Percentiles rank a stretch among this genome's conserved stretches.
phyloP scores from a whole-genome alignment of 1,284 basidiomycete genomes.

The Cryptococcus sp. region DNA sequence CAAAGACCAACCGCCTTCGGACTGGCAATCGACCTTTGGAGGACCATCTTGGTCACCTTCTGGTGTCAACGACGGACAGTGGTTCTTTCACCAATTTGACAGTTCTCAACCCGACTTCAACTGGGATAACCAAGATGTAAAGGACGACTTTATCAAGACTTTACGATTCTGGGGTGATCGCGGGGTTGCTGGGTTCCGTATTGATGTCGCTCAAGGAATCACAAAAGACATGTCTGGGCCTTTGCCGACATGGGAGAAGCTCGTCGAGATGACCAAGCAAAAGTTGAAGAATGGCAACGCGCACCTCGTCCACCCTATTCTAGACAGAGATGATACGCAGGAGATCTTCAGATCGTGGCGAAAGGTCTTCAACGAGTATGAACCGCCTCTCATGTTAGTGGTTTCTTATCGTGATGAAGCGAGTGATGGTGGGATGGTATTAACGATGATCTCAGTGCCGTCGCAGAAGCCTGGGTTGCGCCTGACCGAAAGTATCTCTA shows the following conservation, averaged over 20 bases:
- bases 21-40: slow-evolving; percentile 70
- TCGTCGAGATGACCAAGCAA: slow-evolving; percentile 12
- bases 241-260: slow-evolving; percentile 18
- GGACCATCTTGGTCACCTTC: slow-evolving; percentile 74
- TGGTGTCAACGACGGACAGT: slow-evolving; percentile 59
- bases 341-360: slow-evolving; percentile 45
- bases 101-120: slow-evolving; percentile 74
- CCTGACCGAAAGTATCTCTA: slow-evolving; percentile 40
- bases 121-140: slow-evolving; percentile 69
- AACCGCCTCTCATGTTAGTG: slow-evolving; percentile 46
- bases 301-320: slow-evolving; percentile 29
- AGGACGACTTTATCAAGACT: slow-evolving; percentile 64
- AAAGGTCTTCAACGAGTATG: slow-evolving; percentile 46
- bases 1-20: slow-evolving; percentile 65
- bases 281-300: slow-evolving; percentile 24
- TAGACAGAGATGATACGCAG: slow-evolving; percentile 41
- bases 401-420: not conserved
- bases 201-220: slow-evolving; percentile 44
- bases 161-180: slow-evolving; percentile 74
- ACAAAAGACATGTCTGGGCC: slow-evolving; percentile 33
- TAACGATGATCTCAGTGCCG: slow-evolving; percentile 24
- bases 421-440: not conserved
- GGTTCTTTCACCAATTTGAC: slow-evolving; percentile 71
- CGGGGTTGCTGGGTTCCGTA: slow-evolving; percentile 72
- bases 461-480: slow-evolving; percentile 47